Base-by-base conservation (phyloP, 2,329 filamentous ascomycete genomes). In the Talaromyces sp. region DNA sequence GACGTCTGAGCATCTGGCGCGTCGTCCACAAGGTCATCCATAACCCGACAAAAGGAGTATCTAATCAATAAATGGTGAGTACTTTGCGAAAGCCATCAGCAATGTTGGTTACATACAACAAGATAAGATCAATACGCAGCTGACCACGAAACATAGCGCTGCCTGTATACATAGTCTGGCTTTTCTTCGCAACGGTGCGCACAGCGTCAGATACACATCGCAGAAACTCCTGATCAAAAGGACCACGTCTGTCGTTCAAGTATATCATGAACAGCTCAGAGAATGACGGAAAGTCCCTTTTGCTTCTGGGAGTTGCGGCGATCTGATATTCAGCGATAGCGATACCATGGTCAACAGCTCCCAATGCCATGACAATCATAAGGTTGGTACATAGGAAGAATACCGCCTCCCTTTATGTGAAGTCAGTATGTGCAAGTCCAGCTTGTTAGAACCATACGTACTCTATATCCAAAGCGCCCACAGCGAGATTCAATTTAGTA, bases 21-120 rank as follows among this genome's bases (percentile, higher is more conserved):
- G 66, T 91, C 84, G 69, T 92, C 90, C 8, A 92, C 84, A 4
- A 92, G 79, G 70, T 92, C 89, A 72, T 92, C 90, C 1, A 89
- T 89, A 10, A 91, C 85, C 11, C 90, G 43, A 11, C 43, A 47
- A 22, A 47, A 47, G 0, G 43, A 47, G 43, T 47, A 47, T 47
- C 43, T 47, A 13, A 11, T 47, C 43, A 47, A 22, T 4, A 8
- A 10, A 3, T 7, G 19, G 19, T 13, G 8, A 47, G 8, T 13
- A n/a, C 11, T 4, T 19, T 11, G n/a, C n/a, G n/a, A n/a, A n/a
- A n/a, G n/a, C n/a, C n/a, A n/a, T 11, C 11, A 1, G 11, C 8
- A 25, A 19, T 2, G 8, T 4, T 0, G 40, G 19, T 47, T 4
- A 22, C 83, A 73, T 73, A 86, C 77, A 92, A 77, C 1, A 90